Conservation (phyloP, 2,329 filamentous ascomycete genomes). For the Colletotrichum orchidophilum region DNA sequence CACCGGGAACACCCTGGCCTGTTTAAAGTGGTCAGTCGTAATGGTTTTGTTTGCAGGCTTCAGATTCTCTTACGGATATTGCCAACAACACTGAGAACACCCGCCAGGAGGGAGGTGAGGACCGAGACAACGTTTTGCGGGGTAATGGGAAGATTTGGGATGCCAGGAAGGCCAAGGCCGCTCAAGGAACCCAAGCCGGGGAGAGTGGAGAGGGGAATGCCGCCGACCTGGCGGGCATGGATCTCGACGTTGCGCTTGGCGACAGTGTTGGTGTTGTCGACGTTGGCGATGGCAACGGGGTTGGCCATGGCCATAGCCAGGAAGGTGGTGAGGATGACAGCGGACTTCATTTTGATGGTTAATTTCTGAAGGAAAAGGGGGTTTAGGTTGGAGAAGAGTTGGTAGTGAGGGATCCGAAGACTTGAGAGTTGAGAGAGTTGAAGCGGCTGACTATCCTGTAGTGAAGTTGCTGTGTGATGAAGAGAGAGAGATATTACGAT, state of each 20-base stretch:
- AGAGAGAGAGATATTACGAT: not conserved
- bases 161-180: not conserved
- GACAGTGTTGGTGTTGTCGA: not conserved
- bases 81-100: not conserved
- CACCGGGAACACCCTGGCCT: not conserved
- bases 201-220: not conserved
- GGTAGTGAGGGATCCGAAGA: constrained; percentile 7
- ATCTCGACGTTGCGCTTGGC: constrained; percentile 13
- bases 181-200: not conserved
- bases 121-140: rapidly evolving
- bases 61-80: not conserved
- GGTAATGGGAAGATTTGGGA: not conserved
- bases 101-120: not conserved
- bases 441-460: constrained; percentile 33
- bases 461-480: constrained; percentile 20
- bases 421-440: constrained; percentile 10
- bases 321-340: constrained; percentile 21
- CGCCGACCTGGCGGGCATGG: not conserved
- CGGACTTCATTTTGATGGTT: constrained; percentile 32
- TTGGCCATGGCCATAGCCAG: constrained; percentile 12
- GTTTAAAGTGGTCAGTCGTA: not conserved
- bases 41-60: no score
- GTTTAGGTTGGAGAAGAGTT: not conserved
- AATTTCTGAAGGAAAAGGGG: not conserved
- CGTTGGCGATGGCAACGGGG: constrained; percentile 18